Evolutionary conservation across 2,329 filamentous ascomycete genomes (phyloP).

Genomic region (Exophiala xenobiotica): DNA sequence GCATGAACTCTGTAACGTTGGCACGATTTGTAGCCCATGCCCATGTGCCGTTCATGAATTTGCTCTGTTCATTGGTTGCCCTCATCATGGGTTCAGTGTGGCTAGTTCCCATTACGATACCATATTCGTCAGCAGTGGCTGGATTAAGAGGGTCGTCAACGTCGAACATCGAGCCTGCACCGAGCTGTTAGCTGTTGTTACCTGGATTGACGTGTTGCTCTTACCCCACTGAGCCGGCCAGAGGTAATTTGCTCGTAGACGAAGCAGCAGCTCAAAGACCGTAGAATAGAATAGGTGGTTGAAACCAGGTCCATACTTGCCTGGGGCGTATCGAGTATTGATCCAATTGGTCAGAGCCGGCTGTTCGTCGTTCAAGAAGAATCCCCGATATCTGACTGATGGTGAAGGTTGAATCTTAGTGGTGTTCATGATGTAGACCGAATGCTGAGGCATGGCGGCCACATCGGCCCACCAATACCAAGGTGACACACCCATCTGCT

Average conservation of each 20-base stretch:
- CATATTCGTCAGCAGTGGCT: conserved; percentile 69
- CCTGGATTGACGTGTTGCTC: not conserved
- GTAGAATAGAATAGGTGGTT: conserved; percentile 66
- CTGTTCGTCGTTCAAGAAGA: conserved; percentile 71
- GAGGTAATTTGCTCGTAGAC: conserved; percentile 70
- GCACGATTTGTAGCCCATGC: conserved; percentile 68
- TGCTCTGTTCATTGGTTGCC: conserved; percentile 45
- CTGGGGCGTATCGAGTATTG: conserved; percentile 52
- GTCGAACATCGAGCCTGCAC: conserved; percentile 57
- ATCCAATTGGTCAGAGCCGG: conserved; percentile 68
- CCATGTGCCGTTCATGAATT: conserved; percentile 58
- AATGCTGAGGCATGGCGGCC: conserved; percentile 50
- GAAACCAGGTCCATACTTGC: conserved; percentile 44
- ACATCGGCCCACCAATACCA: conserved; percentile 71
- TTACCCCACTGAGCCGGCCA: conserved; percentile 70
- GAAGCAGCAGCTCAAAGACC: conserved; percentile 69
- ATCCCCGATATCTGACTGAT: conserved; percentile 65
- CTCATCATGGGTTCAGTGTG: conserved; percentile 72
- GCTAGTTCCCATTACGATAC: conserved; percentile 69
- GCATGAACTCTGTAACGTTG: conserved; percentile 67
- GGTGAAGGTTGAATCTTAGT: conserved; percentile 60
- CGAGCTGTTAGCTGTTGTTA: not conserved
- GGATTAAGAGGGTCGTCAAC: conserved; percentile 69
- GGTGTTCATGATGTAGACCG: conserved; percentile 56
- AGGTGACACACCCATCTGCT: conserved; percentile 71